Evolutionary conservation across 2,329 filamentous ascomycete genomes (phyloP).

Genomic region (Karstenula rhodostoma): DNA sequence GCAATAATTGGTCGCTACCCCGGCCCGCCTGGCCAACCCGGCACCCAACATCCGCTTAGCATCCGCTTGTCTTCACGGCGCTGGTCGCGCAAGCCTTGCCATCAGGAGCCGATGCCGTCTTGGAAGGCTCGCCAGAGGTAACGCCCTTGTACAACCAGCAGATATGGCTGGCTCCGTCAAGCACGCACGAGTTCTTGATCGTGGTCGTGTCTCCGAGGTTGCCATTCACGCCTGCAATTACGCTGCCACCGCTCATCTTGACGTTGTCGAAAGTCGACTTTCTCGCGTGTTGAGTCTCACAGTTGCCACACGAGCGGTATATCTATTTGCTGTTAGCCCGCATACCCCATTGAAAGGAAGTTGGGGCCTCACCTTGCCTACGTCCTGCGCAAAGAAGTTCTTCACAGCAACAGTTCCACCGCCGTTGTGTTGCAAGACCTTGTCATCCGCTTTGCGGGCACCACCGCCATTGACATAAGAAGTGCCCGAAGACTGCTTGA

Average conservation of each 20-base stretch:
- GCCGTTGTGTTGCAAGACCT: conserved; percentile 47
- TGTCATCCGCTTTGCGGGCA: conserved; percentile 37
- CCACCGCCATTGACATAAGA: conserved; percentile 42
- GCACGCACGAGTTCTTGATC: conserved; percentile 37
- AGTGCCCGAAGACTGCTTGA: conserved; percentile 39
- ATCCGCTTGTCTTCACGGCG: conserved; percentile 35
- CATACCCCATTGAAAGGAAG: background rate
- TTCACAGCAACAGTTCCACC: conserved; percentile 41
- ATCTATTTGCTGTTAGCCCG: background rate
- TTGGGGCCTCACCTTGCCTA: conserved; percentile 34
- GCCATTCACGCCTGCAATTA: conserved; percentile 40
- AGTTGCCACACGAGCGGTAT: conserved; percentile 44
- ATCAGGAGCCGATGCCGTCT: conserved; percentile 38
- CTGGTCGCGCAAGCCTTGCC: conserved; percentile 38
- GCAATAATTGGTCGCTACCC: background rate
- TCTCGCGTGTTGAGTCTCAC: conserved; percentile 35
- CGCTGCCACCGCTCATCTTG: conserved; percentile 27
- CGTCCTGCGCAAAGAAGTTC: conserved; percentile 40
- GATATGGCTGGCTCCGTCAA: conserved; percentile 27
- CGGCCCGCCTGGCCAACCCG: background rate
- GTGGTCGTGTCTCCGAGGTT: conserved; percentile 37
- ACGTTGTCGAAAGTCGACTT: conserved; percentile 37
- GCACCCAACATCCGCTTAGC: conserved; percentile 7
- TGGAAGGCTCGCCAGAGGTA: conserved; percentile 36
- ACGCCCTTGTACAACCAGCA: conserved; percentile 42